A percentile compares a stretch with the other conserved stretches of the same genome.
These are phyloP conservation scores for Pseudoscleropodium purum DNA, from an alignment of 225 moss, liverwort and hornwort species.

Conservation along the genomic window DNA sequence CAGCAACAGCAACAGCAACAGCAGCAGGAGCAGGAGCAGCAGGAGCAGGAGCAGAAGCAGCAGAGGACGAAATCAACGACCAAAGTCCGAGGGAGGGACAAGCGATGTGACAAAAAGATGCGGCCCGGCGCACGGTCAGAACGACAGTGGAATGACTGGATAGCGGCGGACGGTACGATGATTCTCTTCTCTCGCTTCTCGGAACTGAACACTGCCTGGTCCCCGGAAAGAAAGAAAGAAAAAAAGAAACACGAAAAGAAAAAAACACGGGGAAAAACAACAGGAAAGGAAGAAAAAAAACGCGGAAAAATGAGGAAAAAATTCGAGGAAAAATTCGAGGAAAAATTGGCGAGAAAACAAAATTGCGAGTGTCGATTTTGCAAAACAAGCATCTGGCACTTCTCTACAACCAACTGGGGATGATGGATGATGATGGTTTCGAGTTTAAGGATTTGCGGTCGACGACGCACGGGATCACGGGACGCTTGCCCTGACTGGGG, in stretches of 20 bases:
- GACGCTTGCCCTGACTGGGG: not conserved
- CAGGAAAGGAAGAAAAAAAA: not conserved
- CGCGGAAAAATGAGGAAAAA: not conserved
- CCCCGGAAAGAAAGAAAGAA: not conserved
- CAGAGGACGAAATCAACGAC: not conserved
- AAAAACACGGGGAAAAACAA: not conserved
- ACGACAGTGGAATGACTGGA: slow-evolving; percentile 14
- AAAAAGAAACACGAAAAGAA: not conserved
- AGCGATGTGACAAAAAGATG: not conserved
- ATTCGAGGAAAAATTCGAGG: not conserved
- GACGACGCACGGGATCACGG: not conserved
- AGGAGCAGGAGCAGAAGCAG: not conserved
- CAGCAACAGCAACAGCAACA: not conserved
- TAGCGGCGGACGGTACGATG: slow-evolving; percentile 1
- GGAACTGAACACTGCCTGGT: not conserved
- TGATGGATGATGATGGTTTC: not conserved
- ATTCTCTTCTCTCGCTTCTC: not conserved
- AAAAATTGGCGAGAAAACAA: not conserved
- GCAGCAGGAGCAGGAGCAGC: not conserved
- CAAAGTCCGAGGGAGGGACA: not conserved
- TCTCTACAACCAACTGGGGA: too few species aligned
- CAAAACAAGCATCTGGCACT: not conserved
- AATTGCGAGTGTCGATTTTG: not conserved
- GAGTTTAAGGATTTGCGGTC: not conserved
- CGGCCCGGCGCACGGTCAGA: not conserved